A percentile compares a stretch with the other conserved stretches of the same genome.
Evolutionary conservation across 805 yeast genomes (phyloP).

Genomic region (Myxozyma neglecta): DNA sequence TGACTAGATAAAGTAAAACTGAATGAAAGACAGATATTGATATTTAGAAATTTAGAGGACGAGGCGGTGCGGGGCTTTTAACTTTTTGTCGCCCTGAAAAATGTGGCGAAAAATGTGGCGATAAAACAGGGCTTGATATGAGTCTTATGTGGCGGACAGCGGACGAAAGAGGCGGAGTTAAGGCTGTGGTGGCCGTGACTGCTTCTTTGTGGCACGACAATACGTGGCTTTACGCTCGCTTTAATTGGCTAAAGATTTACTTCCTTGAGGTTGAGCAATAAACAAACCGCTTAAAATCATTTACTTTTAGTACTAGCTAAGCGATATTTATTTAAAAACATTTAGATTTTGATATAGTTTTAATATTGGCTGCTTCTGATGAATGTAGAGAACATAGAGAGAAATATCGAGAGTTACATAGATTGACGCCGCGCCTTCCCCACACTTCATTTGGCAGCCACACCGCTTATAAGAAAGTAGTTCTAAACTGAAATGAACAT

Average conservation of each 20-base stretch:
- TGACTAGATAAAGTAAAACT: not conserved
- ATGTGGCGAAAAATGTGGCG: constrained; percentile 12
- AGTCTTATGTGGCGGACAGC: not conserved
- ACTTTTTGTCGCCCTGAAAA: not conserved
- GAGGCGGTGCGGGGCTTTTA: constrained; percentile 12
- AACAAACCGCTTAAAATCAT: no score
- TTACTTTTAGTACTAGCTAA: no score
- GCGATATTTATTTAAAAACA: no score
- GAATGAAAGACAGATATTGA: not conserved
- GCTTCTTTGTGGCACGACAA: not conserved
- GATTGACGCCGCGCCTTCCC: no score
- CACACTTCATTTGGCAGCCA: no score
- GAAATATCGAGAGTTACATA: no score
- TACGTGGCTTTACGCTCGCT: not conserved
- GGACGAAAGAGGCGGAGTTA: not conserved
- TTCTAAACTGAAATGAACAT: no score
- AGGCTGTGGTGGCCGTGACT: constrained; percentile 11
- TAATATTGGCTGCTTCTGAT: no score
- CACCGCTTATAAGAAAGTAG: no score
- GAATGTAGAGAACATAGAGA: no score
- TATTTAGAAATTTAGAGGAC: not conserved
- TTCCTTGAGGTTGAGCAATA: not conserved
- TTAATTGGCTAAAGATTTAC: not conserved
- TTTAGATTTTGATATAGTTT: no score
- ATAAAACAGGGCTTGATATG: not conserved